A percentile compares a stretch with the other conserved stretches of the same genome.
These are phyloP conservation scores for Cladosporium sphaerospermum DNA, from an alignment of 2,329 filamentous ascomycete genomes.

Conservation along the genomic window DNA sequence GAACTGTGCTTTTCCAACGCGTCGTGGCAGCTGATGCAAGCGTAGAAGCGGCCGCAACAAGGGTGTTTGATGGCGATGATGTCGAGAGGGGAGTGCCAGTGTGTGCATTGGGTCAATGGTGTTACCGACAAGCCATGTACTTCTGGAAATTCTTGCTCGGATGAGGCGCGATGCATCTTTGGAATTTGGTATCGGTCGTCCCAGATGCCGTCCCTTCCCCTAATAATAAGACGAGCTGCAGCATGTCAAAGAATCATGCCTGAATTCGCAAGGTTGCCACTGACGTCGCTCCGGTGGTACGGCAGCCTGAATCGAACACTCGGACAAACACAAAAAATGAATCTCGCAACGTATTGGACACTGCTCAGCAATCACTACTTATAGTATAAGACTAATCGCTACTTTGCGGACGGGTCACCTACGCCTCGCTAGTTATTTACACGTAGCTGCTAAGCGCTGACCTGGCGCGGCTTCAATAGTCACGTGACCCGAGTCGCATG, in stretches of 20 bases:
- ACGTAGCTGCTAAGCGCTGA: background rate
- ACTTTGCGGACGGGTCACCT: too few relatives aligned
- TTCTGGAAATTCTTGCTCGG: background rate
- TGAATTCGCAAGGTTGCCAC: too few relatives aligned
- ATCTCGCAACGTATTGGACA: too few relatives aligned
- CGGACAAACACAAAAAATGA: too few relatives aligned
- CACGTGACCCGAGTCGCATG: background rate
- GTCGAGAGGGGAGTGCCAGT: conserved; percentile 4
- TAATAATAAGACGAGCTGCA: too few relatives aligned
- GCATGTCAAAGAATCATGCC: too few relatives aligned
- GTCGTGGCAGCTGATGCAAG: conserved; percentile 6
- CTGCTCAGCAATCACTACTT: too few relatives aligned
- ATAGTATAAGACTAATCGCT: too few relatives aligned
- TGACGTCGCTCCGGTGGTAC: too few relatives aligned
- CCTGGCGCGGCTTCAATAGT: background rate
- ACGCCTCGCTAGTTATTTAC: background rate
- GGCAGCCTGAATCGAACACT: background rate
- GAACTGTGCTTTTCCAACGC: background rate
- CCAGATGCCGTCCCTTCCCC: too few relatives aligned
- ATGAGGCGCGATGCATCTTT: background rate
- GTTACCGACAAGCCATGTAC: background rate
- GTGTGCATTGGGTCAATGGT: background rate
- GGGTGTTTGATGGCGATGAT: conserved; percentile 5
- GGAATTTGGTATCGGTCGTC: too few relatives aligned
- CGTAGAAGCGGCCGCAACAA: conserved; percentile 4